A percentile compares a stretch with the other conserved stretches of the same genome.
Conservation (phyloP, 306 rosid genomes). For the Psophocarpus tetragonolobus region DNA sequence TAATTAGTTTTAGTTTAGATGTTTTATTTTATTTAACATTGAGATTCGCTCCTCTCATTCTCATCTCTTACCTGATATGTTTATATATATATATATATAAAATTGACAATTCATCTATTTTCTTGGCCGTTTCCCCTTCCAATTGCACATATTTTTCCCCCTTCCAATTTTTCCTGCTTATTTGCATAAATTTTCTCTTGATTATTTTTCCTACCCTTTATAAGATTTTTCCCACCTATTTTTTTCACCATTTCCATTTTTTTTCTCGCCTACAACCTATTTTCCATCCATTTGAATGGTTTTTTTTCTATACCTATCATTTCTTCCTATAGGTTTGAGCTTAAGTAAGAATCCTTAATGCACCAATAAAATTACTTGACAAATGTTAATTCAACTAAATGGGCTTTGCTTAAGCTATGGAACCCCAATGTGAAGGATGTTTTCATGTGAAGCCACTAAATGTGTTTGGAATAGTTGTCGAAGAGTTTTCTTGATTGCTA, state of each 20-base stretch:
- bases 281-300: neutral
- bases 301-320: neutral
- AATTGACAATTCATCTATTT: neutral
- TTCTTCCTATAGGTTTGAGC: neutral
- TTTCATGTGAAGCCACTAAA: slow-evolving; percentile 12
- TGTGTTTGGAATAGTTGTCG: neutral
- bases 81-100: neutral
- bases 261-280: neutral
- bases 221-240: neutral
- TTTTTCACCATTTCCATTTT: neutral
- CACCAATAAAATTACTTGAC: neutral
- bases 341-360: neutral
- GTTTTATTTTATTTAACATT: neutral
- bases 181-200: neutral
- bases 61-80: neutral
- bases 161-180: neutral
- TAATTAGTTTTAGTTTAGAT: neutral
- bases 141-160: neutral
- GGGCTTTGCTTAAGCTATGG: neutral
- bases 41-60: neutral
- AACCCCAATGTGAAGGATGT: neutral
- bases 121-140: neutral
- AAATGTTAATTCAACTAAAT: neutral
- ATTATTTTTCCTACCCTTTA: neutral
- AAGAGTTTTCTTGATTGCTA: neutral